Conservation (phyloP, 768 basidiomycete genomes). For the Mycena crocata region DNA sequence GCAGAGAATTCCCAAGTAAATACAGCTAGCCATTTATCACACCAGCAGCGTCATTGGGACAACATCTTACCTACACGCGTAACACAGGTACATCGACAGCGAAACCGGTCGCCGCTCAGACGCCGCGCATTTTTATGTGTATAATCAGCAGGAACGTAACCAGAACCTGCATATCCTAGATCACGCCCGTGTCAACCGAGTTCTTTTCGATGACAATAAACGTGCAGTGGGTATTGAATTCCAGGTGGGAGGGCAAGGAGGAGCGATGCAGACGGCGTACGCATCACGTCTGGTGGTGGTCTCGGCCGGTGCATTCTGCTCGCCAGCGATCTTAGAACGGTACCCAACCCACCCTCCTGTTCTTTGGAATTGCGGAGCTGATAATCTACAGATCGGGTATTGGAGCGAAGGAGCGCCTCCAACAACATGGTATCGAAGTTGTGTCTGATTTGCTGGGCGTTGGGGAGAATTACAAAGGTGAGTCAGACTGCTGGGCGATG, state of each 20-base stretch:
- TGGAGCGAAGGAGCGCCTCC: constrained; percentile 61
- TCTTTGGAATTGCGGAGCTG: too few species aligned
- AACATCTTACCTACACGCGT: neutral
- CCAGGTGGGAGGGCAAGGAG: constrained; percentile 33
- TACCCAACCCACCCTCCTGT: too few species aligned
- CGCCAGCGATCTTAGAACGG: constrained; percentile 62
- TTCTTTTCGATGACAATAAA: constrained; percentile 58
- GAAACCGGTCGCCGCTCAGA: constrained; percentile 69
- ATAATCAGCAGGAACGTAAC: constrained; percentile 55
- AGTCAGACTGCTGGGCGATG: constrained; percentile 22
- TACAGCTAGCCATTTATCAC: neutral
- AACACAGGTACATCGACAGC: constrained; percentile 64
- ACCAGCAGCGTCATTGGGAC: neutral
- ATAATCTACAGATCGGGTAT: constrained; percentile 81
- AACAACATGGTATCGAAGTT: constrained; percentile 57
- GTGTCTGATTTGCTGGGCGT: constrained; percentile 79
- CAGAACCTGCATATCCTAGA: constrained; percentile 54
- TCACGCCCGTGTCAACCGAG: constrained; percentile 56
- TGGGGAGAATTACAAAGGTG: constrained; percentile 66
- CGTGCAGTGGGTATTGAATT: constrained; percentile 65
- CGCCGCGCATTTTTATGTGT: constrained; percentile 61
- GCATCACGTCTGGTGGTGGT: constrained; percentile 61
- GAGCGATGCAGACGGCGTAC: constrained; percentile 34
- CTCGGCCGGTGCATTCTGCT: constrained; percentile 65
- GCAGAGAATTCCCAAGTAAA: neutral